Conservation (phyloP, 2,329 filamentous ascomycete genomes). For the Penicillium capsulatum region DNA sequence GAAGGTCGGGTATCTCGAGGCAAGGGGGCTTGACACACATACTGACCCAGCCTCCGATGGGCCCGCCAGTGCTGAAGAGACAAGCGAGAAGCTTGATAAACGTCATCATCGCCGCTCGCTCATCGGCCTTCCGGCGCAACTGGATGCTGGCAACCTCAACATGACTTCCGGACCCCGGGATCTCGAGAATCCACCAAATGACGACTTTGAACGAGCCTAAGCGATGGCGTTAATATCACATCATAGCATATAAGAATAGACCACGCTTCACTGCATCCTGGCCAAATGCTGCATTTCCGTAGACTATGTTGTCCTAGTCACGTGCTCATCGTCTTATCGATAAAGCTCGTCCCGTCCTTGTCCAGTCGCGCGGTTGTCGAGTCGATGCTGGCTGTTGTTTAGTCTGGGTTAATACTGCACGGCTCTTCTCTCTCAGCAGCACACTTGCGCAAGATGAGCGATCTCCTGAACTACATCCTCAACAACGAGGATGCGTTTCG, state of each 20-base stretch:
- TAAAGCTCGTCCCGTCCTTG: slow-evolving; percentile 17
- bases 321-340: slow-evolving; percentile 31
- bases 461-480: slow-evolving; percentile 64
- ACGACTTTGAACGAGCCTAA: slow-evolving; percentile 48
- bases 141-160: slow-evolving; percentile 53
- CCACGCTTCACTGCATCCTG: slow-evolving; percentile 4
- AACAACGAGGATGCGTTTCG: slow-evolving; percentile 58
- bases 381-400: too few relatives aligned
- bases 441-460: slow-evolving; percentile 40
- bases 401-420: too few relatives aligned
- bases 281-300: too few relatives aligned
- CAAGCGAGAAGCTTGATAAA: slow-evolving; percentile 54
- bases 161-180: slow-evolving; percentile 33
- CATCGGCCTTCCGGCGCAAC: slow-evolving; percentile 45
- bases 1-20: slow-evolving; percentile 43
- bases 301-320: too few relatives aligned
- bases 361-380: too few relatives aligned
- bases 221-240: slow-evolving; percentile 15
- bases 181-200: slow-evolving; percentile 34
- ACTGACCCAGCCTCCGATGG: slow-evolving; percentile 29
- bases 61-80: slow-evolving; percentile 36
- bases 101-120: slow-evolving; percentile 55
- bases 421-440: too few relatives aligned
- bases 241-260: slow-evolving; percentile 24
- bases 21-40: slow-evolving; percentile 35